Conservation (phyloP, 306 rosid species). For the Trifolium subterraneum region DNA sequence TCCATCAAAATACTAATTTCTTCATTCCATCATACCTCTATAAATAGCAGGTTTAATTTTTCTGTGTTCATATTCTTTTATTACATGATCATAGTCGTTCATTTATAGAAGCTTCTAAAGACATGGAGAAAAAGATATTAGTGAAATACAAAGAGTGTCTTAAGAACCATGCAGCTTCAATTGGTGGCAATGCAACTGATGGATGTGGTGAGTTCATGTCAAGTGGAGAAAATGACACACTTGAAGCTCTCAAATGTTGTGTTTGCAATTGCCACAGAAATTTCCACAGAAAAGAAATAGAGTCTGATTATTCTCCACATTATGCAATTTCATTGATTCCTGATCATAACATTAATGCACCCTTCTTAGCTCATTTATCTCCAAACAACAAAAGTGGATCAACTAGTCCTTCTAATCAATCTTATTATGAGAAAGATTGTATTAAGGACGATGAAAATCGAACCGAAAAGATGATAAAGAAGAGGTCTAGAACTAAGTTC, state of each 20-base stretch:
- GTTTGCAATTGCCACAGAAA: constrained; percentile 69
- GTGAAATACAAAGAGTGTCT: constrained; percentile 55
- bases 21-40: not conserved
- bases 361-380: constrained; percentile 28
- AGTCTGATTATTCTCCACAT: constrained; percentile 24
- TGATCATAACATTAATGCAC: constrained; percentile 2
- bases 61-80: constrained; percentile 8
- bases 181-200: constrained; percentile 64
- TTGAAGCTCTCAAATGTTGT: constrained; percentile 53
- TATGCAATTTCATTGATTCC: constrained; percentile 33
- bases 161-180: constrained; percentile 68
- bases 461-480: constrained; percentile 42
- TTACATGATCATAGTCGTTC: constrained; percentile 1
- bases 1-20: too few relatives aligned
- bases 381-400: constrained; percentile 56
- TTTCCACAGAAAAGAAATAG: constrained; percentile 60
- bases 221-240: constrained; percentile 52
- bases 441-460: constrained; percentile 31
- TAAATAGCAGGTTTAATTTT: not conserved
- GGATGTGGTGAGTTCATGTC: constrained; percentile 69
- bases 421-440: constrained; percentile 42
- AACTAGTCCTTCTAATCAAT: constrained; percentile 44
- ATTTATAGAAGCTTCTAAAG: constrained; percentile 22
- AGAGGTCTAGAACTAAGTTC: constrained; percentile 70
- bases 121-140: constrained; percentile 43